Base-by-base conservation (phyloP, 2,329 filamentous ascomycete genomes). In the Stagonosporopsis tanaceti region DNA sequence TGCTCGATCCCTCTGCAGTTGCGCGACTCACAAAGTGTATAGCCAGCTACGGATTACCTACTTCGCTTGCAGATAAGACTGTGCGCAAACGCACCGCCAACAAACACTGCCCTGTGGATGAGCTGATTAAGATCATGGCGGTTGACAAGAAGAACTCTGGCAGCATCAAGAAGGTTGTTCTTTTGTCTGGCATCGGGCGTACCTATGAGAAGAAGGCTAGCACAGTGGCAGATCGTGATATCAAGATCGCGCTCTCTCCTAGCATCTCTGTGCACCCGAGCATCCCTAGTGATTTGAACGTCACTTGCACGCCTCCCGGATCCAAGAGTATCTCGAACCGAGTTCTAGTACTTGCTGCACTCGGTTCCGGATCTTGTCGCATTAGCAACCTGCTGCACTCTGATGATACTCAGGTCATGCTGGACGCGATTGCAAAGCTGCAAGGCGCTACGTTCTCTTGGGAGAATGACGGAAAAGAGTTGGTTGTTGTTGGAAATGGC, bases 71-170 rank as follows among this genome's bases (percentile, higher is more conserved):
- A 34, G 93, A 99, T 78, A 91, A 93, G 74, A 87, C 88, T 28
- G 89, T 99, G 40, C 85, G 89, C 40, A 91, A 89, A 69, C 80
- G 95, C 60, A 93, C 92, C 4, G 93, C 92, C 1, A 91, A 90
- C 50, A 97, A 96, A 78, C 84, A 87, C 63, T 99, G 95, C 74
- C 89, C 91, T 0, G 91, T 97, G 2, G 91, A 97, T 66, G 85
- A 90, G 34, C 79, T 99, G 48, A 84, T 99, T 54, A 85, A 89
- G 64, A 96, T 96, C 75, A 99, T 99, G 95, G 93, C 90, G 0
- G 90, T 99, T 8, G 95, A 99, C 79, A 99, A 99, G 85, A 99
- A 99, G 82, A 99, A 99, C 65, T 91, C 96, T 41, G 95, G 95
- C 2, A 86, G 86, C 57, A 93, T 94, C 77, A 99, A 99, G 83